A percentile compares a stretch with the other conserved stretches of the same genome.
phyloP scores from a whole-genome alignment of 306 rosid species.

The Heteromeles arbutifolia region DNA sequence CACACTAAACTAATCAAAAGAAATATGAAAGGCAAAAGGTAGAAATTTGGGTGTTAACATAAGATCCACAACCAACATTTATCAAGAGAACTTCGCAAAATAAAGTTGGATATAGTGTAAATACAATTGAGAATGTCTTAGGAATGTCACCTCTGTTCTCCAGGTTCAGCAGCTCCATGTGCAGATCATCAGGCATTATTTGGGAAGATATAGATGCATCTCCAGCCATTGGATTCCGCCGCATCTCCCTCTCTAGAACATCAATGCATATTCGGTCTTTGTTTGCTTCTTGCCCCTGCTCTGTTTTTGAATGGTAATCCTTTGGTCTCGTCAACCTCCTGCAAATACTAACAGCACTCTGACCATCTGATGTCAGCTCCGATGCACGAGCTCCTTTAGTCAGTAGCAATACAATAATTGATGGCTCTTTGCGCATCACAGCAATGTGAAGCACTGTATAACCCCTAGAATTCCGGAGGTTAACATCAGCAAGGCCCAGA shows the following conservation, averaged over 20 bases:
- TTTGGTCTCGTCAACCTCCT: slow-evolving; percentile 43
- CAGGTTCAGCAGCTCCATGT: slow-evolving; percentile 38
- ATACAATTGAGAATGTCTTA: too few relatives aligned
- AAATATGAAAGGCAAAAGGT: not conserved
- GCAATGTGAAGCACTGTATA: slow-evolving; percentile 46
- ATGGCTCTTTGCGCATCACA: slow-evolving; percentile 47
- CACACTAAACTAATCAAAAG: not conserved
- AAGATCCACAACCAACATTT: not conserved
- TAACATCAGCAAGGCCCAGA: slow-evolving; percentile 35
- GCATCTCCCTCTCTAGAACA: slow-evolving; percentile 45
- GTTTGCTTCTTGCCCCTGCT: slow-evolving; percentile 35
- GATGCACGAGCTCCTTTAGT: slow-evolving; percentile 39
- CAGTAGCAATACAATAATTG: slow-evolving; percentile 36
- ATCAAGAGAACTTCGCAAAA: not conserved
- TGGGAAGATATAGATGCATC: slow-evolving; percentile 25
- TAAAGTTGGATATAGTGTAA: not conserved
- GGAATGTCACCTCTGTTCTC: slow-evolving; percentile 40
- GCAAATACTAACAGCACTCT: slow-evolving; percentile 41
- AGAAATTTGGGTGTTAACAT: not conserved
- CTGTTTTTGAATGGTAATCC: slow-evolving; percentile 38
- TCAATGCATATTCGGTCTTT: slow-evolving; percentile 45
- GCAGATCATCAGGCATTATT: slow-evolving; percentile 38
- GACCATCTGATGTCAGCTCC: slow-evolving; percentile 38
- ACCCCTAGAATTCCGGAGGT: slow-evolving; percentile 36
- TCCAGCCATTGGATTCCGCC: slow-evolving; percentile 28